Evolutionary conservation across 2,329 filamentous ascomycete genomes (phyloP), one percentile per base, ranked within the genome.

Genomic region (Curvularia hawaiiensis): DNA sequence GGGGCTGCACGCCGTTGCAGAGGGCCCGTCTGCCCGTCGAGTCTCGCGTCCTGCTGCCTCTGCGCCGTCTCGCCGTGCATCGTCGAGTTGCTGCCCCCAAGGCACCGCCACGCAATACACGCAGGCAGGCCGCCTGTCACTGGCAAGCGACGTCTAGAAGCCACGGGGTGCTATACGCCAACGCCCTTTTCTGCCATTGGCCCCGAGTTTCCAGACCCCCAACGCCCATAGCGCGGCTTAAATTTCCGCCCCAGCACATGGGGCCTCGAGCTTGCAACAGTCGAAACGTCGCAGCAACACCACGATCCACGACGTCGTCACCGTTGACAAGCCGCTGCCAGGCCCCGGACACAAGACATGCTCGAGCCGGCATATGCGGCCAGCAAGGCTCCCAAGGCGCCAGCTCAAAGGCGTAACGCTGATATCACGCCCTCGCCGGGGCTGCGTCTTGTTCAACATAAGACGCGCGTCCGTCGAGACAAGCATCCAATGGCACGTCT

Each of bases 381-480:
- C 30, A 9, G 8, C 10, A 14, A 11, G 10, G 10, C 11, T 31
- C 12, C 30, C 5, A 12, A 38, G 18, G 35, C 35, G 16, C 35
- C 35, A 38, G 9, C 16, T 28, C 30, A 26, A 22, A 28, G 48
- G 20, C 50, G 40, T 48, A 28, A 52, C 48, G 43, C 44, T 53
- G 50, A 48, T 47, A 47, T 48, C 49, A 52, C 39, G 43, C 51
- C 39, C 35, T 55, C 10, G 14, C 26, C 54, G 33, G 45, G 33
- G 28, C 20, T 40, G 31, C 40, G 20, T 40, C 45, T 43, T 44
- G 31, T 43, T 46, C 40, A 54, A 45, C 47, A 52, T 30, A 52
- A 50, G 61, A 64, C 61, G 61, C 61, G 61, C 61, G 61, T 62
- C 55, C 61, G 43, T 39, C 30, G 49, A 51, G 49, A 56, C 39